Base-by-base conservation (phyloP, 2,329 filamentous ascomycete species). In the Fusarium albidum region DNA sequence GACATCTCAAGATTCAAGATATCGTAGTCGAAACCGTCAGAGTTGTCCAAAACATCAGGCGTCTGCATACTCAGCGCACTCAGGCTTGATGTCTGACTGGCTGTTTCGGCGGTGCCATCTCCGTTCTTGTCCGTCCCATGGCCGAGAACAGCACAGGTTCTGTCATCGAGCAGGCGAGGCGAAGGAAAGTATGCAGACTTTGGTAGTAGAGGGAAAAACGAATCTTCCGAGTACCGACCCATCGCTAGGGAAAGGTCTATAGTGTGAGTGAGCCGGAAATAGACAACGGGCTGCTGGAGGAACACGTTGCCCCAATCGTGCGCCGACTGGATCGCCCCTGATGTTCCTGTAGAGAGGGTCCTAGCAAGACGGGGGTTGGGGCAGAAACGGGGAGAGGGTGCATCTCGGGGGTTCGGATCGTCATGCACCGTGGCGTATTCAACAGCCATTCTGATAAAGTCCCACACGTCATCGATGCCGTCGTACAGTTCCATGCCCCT, bases 381-480 rank as follows among this genome's bases (percentile, higher is more conserved):
- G 21, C 21, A 21, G 21, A 21, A 21, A 21, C 21, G 4, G 21
- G 21, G 21, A 7, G 21, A 21, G 21, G 21, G 5, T 21, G 21
- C 7, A 5, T n/a, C 28, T 1, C 9, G 13, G 4, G 21, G 12
- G 9, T 31, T 33, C 2, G 32, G 5, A 4, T 40, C 18, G 3
- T 53, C 37, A 13, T 43, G 28, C 11, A 32, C n/a, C 7, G 40
- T 53, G 9, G 44, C 35, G 15, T 47, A 53, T 15, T 52, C 44
- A 5, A 59, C 34, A 7, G 44, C 53, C 3, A 26, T 49, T 39
- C 46, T 40, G 2, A 59, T 49, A 7, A 57, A 53, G 5, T 40
- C 28, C 53, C 53, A 59, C 4, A 59, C 53, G 12, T 59, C 53
- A 13, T 59, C 49, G 29, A 57, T 49, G 4, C 56, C 56, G 5